Evolutionary conservation across 1,139 yeast genomes (phyloP).

Genomic region (Candida anutae): DNA sequence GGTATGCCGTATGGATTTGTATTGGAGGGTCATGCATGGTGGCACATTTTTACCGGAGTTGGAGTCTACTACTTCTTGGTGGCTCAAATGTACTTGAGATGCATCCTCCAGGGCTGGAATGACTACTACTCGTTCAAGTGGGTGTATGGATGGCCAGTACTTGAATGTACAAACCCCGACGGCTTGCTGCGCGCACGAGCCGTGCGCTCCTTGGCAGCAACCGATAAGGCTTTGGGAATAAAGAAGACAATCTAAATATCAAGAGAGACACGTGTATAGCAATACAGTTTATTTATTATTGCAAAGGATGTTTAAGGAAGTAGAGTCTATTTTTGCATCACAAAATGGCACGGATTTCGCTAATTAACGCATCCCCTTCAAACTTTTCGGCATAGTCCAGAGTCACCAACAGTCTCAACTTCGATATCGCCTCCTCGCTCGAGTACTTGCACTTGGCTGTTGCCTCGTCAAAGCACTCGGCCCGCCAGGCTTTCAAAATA

Average conservation of each 20-base stretch:
- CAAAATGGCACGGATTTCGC: constrained; percentile 31
- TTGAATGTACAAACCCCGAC: constrained; percentile 20
- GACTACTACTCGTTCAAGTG: constrained; percentile 46
- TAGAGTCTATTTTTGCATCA: too few species aligned
- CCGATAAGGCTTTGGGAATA: constrained; percentile 9
- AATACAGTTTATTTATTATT: too few species aligned
- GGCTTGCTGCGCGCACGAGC: constrained; percentile 21
- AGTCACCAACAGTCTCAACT: constrained; percentile 28
- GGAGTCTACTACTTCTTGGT: constrained; percentile 56
- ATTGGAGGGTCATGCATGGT: constrained; percentile 95
- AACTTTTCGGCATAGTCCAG: constrained; percentile 15
- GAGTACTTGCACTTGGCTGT: constrained; percentile 20
- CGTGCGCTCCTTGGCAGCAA: constrained; percentile 13
- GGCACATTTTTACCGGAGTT: constrained; percentile 85
- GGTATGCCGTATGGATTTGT: constrained; percentile 87
- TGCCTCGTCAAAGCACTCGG: constrained; percentile 32
- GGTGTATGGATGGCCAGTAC: constrained; percentile 27
- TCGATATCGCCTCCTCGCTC: constrained; percentile 28
- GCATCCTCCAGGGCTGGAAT: constrained; percentile 47
- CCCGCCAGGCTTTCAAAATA: constrained; percentile 57
- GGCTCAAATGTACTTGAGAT: constrained; percentile 65
- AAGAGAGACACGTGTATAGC: too few species aligned
- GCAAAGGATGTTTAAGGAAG: too few species aligned
- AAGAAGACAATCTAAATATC: constrained; percentile 4
- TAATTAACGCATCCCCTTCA: constrained; percentile 29